phyloP scores from a whole-genome alignment of 257 asterid species.

The Craterostigma plantagineum region DNA sequence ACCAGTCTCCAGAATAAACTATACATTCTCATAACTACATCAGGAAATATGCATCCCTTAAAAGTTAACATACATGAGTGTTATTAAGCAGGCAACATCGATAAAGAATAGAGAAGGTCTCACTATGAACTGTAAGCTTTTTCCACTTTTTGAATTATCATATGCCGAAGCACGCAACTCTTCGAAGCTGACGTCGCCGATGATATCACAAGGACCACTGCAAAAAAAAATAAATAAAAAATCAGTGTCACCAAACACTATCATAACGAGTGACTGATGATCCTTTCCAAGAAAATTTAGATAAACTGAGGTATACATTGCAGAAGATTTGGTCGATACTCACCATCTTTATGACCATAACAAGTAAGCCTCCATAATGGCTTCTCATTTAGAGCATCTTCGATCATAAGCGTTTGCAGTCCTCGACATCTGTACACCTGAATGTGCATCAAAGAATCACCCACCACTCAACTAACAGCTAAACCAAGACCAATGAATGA shows the following conservation, averaged over 20 bases:
- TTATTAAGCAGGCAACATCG: no score
- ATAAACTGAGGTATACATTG: no score
- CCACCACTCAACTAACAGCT: no score
- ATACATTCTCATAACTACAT: no score
- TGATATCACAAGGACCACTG: slow-evolving; percentile 87
- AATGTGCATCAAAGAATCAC: slow-evolving; percentile 16
- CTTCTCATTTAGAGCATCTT: slow-evolving; percentile 55
- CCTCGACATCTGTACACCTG: slow-evolving; percentile 85
- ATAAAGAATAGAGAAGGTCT: slow-evolving; percentile 21
- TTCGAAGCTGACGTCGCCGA: slow-evolving; percentile 73
- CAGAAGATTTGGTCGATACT: no score
- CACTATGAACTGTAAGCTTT: slow-evolving; percentile 59
- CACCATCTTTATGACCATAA: slow-evolving; percentile 65
- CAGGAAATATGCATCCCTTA: no score
- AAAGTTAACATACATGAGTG: no score
- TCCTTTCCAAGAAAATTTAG: no score
- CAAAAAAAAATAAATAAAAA: no score
- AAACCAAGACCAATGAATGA: no score
- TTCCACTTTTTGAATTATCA: slow-evolving; percentile 59
- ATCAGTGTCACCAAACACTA: slow-evolving; percentile 28
- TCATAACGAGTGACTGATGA: no score
- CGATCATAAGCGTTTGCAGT: slow-evolving; percentile 57
- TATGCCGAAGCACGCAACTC: slow-evolving; percentile 83
- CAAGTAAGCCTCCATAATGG: slow-evolving; percentile 83
- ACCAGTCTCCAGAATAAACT: no score